A percentile compares a stretch with the other conserved stretches of the same genome.
These are phyloP conservation scores for Xylariales sp. DNA, from an alignment of 2,329 filamentous ascomycete genomes.

Conservation along the genomic window DNA sequence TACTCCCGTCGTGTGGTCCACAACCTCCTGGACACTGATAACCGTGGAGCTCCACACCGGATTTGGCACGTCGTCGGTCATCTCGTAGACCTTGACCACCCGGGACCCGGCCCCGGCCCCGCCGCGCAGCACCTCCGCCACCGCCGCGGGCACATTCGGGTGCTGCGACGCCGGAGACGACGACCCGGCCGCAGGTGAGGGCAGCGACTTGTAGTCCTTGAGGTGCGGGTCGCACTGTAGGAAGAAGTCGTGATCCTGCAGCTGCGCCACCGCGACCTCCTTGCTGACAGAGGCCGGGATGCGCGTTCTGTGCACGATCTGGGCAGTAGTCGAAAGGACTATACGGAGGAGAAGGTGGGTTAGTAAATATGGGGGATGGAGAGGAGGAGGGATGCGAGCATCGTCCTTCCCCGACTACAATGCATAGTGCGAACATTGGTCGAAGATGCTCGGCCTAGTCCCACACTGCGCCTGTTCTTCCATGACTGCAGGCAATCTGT, in stretches of 20 bases:
- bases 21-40: constrained; percentile 50
- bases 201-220: constrained; percentile 25
- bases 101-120: constrained; percentile 16
- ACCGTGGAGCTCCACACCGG: constrained; percentile 52
- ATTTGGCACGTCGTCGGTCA: constrained; percentile 49
- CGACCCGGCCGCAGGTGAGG: constrained; percentile 17
- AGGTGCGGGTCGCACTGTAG: constrained; percentile 49
- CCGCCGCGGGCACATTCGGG: constrained; percentile 16
- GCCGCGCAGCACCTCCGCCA: constrained; percentile 16
- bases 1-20: constrained; percentile 41
- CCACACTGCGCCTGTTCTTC: too few relatives aligned
- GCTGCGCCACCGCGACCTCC: constrained; percentile 30
- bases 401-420: too few relatives aligned
- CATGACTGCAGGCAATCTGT: too few relatives aligned
- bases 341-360: too few relatives aligned
- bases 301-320: constrained; percentile 36
- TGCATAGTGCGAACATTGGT: too few relatives aligned
- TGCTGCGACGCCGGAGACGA: constrained; percentile 17
- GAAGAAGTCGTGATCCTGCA: constrained; percentile 50
- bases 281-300: constrained; percentile 29
- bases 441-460: too few relatives aligned
- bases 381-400: too few relatives aligned
- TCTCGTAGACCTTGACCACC: constrained; percentile 44
- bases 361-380: too few relatives aligned
- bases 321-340: constrained; percentile 42